phyloP scores from a whole-genome alignment of 2,329 filamentous ascomycete genomes.

The Coniochaeta sp. region DNA sequence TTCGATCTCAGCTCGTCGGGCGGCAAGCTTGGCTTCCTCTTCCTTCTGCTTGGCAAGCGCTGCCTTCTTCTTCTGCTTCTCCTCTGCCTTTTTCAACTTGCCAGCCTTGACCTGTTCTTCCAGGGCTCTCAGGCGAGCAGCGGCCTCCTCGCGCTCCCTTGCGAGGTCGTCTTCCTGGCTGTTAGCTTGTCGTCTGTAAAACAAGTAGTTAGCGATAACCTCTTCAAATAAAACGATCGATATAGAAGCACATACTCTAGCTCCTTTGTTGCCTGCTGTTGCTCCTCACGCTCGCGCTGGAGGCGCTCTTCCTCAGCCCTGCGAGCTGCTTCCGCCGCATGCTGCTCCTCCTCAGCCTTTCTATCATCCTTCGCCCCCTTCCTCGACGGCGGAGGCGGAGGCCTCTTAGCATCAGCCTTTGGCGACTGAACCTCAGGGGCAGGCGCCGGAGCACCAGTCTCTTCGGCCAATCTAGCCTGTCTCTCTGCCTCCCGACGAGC shows the following conservation, averaged over 20 bases:
- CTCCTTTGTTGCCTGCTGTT: conserved; percentile 63
- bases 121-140: conserved; percentile 76
- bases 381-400: conserved; percentile 71
- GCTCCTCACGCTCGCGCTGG: conserved; percentile 65
- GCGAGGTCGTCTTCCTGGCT: conserved; percentile 74
- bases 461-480: conserved; percentile 73
- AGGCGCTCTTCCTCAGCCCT: conserved; percentile 58
- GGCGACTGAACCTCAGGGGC: conserved; percentile 22
- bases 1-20: conserved; percentile 85
- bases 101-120: conserved; percentile 91
- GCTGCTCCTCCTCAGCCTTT: conserved; percentile 47
- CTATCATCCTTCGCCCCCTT: conserved; percentile 54
- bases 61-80: conserved; percentile 87
- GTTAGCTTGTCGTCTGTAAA: conserved; percentile 59
- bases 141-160: conserved; percentile 71
- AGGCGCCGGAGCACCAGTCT: conserved; percentile 54
- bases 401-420: conserved; percentile 50
- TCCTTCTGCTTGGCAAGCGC: conserved; percentile 80
- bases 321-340: background rate
- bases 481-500: conserved; percentile 80
- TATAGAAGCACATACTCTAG: conserved; percentile 59
- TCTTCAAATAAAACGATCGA: conserved; percentile 1
- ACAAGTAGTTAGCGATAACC: background rate
- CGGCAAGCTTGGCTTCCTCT: conserved; percentile 76
- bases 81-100: conserved; percentile 93